Evolutionary conservation across 73 alveolate genomes (phyloP).

Genomic region (Tetrahymena malaccensis): DNA sequence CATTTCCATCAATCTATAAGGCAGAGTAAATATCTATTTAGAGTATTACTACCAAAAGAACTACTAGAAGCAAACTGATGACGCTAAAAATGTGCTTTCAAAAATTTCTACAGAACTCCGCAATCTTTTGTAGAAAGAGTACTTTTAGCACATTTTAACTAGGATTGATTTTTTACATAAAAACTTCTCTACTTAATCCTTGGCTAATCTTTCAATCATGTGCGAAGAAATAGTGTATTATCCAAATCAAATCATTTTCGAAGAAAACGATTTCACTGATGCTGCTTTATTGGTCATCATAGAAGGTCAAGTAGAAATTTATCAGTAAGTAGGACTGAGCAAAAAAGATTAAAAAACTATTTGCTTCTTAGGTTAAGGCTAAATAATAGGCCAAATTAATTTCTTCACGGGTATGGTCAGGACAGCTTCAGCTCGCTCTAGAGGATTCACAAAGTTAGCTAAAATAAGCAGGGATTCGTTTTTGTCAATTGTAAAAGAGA

Average conservation of each 20-base stretch:
- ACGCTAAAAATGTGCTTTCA: not conserved
- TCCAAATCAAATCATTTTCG: not conserved
- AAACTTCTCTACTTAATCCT: not conserved
- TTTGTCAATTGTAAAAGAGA: not conserved
- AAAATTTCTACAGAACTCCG: not conserved
- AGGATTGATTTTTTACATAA: not conserved
- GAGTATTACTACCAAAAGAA: not conserved
- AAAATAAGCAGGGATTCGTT: not conserved
- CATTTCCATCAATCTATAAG: not conserved
- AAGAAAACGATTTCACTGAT: not conserved
- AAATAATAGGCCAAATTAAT: not conserved
- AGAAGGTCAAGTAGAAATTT: not conserved
- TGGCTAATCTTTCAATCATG: not conserved
- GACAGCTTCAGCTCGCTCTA: not conserved
- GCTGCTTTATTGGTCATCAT: not conserved
- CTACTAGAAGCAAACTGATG: not conserved
- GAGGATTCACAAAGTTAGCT: not conserved
- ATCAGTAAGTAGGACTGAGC: not conserved
- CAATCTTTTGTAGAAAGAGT: not conserved
- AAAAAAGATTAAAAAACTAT: not conserved
- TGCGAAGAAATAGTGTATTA: not conserved
- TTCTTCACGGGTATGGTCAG: not conserved
- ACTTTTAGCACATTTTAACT: not conserved
- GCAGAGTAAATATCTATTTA: not conserved
- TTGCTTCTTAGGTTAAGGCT: not conserved